Base-by-base conservation (phyloP, 768 basidiomycete species). In the Rhizopogon rudus region DNA sequence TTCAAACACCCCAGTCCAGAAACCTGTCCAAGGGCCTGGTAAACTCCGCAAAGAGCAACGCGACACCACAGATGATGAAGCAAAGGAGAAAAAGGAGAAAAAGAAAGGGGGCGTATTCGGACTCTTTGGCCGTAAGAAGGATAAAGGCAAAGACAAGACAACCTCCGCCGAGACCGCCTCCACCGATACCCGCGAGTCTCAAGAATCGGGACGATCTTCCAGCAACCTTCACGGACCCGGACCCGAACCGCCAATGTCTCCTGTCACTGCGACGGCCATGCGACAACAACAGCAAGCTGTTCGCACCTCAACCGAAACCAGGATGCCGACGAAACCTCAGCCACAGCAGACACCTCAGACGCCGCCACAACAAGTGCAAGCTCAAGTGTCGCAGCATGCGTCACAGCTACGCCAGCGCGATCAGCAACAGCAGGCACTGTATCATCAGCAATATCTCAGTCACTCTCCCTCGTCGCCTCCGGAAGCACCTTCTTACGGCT, bases 361-460 rank as follows among this genome's bases (percentile, higher is more conserved):
- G 62, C 65, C 68, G 0, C 56, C 60, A 57, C 55, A 65, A 53
- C 61, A 64, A 1, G 60, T 63, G 6, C 63, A 70, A 16, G 68
- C 70, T 2, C 80, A 78, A 44, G 79, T 89, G 9, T 88, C 81
- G 8, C 74, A 77, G n/a, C 82, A 84, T 45, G 75, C 81, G 3
- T 70, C 82, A 13, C 83, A 87, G 46, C 74, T 97, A 40, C 87
- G 91, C 57, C 89, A 94, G 70, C 82, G 84, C 51, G 94, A 97
- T 60, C 88, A 91, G 67, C 88, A 93, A 60, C 88, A 94, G 53
- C 92, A 94, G 67, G 84, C 84, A 9, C 72, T 91, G 31, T 97
- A 96, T 69, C 87, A 86, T 69, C 87, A 86, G 60, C 88, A 91
- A 63, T 94, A 96, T 64, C 89, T 97, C 68, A 91, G 86, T 57